Percentiles rank a stretch among this genome's conserved stretches.
These are phyloP conservation scores for Sphaerostilbella broomeana DNA, from an alignment of 2,329 filamentous ascomycete species.

Conservation along the genomic window DNA sequence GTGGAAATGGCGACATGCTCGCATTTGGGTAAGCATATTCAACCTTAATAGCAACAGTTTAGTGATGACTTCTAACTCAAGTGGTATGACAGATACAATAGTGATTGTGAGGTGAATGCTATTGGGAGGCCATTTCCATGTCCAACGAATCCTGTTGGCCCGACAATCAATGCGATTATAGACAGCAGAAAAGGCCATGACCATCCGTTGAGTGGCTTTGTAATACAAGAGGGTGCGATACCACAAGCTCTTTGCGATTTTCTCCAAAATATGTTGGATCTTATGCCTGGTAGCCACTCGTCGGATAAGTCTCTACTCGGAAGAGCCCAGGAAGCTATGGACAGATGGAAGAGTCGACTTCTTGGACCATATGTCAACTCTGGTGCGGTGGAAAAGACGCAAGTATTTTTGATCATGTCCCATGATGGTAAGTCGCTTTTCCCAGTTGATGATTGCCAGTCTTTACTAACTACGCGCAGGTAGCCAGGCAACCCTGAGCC, in stretches of 20 bases:
- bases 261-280: constrained; percentile 50
- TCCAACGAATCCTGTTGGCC: constrained; percentile 48
- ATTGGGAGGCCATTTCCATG: constrained; percentile 46
- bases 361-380: constrained; percentile 51
- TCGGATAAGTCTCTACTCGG: constrained; percentile 1
- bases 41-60: not conserved
- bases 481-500: constrained; percentile 52
- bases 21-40: constrained; percentile 46
- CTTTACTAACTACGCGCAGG: no score
- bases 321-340: constrained; percentile 11
- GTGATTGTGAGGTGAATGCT: constrained; percentile 48
- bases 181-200: constrained; percentile 45
- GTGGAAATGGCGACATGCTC: constrained; percentile 61
- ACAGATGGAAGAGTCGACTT: constrained; percentile 40
- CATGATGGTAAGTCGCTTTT: constrained; percentile 46
- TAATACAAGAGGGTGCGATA: constrained; percentile 58
- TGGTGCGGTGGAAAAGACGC: constrained; percentile 53
- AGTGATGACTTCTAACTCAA: not conserved
- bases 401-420: constrained; percentile 60
- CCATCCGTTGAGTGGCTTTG: constrained; percentile 54
- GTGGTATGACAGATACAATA: constrained; percentile 47
- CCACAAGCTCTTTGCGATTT: constrained; percentile 50
- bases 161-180: constrained; percentile 57
- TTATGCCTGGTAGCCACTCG: constrained; percentile 32
- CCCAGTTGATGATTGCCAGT: no score